Conservation (phyloP, 2,329 filamentous ascomycete genomes). For the Monosporascus sp. region DNA sequence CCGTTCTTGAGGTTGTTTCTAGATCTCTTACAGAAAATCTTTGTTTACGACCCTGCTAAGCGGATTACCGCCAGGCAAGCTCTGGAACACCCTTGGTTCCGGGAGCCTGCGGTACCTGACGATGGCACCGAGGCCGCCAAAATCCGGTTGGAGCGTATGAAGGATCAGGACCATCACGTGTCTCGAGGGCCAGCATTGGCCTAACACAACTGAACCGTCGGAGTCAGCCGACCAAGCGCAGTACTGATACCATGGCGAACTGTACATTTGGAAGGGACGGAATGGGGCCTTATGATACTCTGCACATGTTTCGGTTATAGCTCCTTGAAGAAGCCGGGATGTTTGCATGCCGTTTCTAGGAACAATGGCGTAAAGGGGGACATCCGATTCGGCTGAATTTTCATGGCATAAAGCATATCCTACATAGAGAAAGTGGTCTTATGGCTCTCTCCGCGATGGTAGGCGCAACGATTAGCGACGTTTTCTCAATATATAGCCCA, state of each 20-base stretch:
- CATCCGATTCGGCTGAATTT: conserved; percentile 19
- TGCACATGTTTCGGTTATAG: conserved; percentile 16
- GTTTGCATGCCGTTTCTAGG: conserved; percentile 11
- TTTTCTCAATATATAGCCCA: conserved; percentile 24
- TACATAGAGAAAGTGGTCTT: conserved; percentile 21
- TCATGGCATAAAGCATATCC: conserved; percentile 19
- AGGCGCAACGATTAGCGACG: conserved; percentile 17
- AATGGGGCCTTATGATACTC: conserved; percentile 15
- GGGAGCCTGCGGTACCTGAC: conserved; percentile 56
- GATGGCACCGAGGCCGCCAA: conserved; percentile 65
- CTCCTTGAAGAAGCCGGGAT: conserved; percentile 11
- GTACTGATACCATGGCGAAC: conserved; percentile 13
- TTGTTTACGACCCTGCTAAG: conserved; percentile 61
- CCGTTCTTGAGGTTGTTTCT: conserved; percentile 59
- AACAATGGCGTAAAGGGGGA: conserved; percentile 20
- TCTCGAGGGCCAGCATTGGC: conserved; percentile 15
- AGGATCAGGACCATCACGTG: conserved; percentile 34
- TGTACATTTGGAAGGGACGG: conserved; percentile 19
- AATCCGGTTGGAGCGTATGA: conserved; percentile 51
- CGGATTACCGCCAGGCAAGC: conserved; percentile 65
- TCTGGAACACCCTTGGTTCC: conserved; percentile 64
- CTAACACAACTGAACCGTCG: conserved; percentile 12
- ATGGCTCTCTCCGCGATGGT: conserved; percentile 15
- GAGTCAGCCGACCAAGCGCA: conserved; percentile 7
- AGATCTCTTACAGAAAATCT: conserved; percentile 61